Evolutionary conservation across 805 yeast genomes (phyloP).

Genomic region (Kodamaea neixiangensis): DNA sequence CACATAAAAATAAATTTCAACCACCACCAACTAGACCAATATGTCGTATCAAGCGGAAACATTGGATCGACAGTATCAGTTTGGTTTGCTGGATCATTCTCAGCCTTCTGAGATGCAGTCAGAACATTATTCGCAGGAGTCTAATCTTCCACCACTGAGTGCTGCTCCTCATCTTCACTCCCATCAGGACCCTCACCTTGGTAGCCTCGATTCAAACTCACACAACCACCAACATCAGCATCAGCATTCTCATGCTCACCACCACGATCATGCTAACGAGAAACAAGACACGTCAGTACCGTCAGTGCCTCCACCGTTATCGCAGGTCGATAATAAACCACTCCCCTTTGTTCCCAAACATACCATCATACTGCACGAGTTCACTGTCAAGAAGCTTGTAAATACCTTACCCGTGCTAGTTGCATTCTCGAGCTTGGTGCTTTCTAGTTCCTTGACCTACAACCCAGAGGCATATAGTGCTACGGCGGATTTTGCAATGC

Average conservation of each 20-base stretch:
- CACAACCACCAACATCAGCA: conserved; percentile 7
- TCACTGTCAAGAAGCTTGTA: conserved; percentile 13
- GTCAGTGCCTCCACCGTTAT: background rate
- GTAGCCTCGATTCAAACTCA: background rate
- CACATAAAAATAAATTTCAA: background rate
- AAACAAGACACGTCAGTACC: background rate
- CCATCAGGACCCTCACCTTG: background rate
- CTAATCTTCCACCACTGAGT: background rate
- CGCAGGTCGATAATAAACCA: background rate
- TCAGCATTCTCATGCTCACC: conserved; percentile 6
- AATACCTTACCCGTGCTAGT: conserved; percentile 36
- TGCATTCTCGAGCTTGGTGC: conserved; percentile 32
- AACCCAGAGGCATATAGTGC: conserved; percentile 9
- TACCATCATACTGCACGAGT: background rate
- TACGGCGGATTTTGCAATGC: conserved; percentile 14
- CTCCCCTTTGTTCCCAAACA: conserved; percentile 3
- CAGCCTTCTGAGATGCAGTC: background rate
- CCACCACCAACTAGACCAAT: background rate
- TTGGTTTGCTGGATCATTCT: conserved; percentile 1
- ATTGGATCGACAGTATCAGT: conserved; percentile 7
- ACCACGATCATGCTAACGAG: conserved; percentile 9
- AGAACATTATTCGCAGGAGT: background rate
- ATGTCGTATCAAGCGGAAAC: conserved; percentile 1
- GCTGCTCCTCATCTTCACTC: conserved; percentile 2
- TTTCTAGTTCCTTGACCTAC: conserved; percentile 25